Conservation (phyloP, 1,284 basidiomycete species). For the Boletus albobrunnescens region DNA sequence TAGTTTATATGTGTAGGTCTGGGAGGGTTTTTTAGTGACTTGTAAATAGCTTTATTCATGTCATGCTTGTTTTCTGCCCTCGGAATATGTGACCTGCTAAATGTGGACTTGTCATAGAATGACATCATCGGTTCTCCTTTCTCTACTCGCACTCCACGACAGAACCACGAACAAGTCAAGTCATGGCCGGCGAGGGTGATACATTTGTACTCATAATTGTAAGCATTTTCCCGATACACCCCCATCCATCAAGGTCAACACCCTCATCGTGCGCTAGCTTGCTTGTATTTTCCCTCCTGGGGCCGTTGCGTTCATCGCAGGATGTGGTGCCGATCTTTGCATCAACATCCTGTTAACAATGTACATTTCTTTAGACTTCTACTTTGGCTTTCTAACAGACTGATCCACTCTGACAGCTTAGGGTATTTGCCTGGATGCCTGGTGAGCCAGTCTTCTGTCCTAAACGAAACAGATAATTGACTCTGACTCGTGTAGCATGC, state of each 20-base stretch:
- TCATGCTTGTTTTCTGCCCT: slow-evolving; percentile 5
- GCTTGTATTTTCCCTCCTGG: slow-evolving; percentile 39
- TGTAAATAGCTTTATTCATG: slow-evolving; percentile 12
- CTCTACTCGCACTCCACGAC: not conserved
- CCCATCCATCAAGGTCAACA: not conserved
- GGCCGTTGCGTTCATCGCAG: slow-evolving; percentile 47
- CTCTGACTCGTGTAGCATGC: slow-evolving; percentile 40
- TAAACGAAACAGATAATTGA: not conserved
- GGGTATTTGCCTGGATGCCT: slow-evolving; percentile 73
- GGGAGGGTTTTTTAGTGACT: slow-evolving; percentile 2
- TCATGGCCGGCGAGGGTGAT: slow-evolving; percentile 25
- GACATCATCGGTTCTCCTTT: slow-evolving; percentile 23
- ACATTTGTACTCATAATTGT: slow-evolving; percentile 18
- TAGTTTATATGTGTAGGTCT: slow-evolving; percentile 25
- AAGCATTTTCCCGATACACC: not conserved
- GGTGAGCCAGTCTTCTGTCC: slow-evolving; percentile 28
- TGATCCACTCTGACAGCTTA: slow-evolving; percentile 39
- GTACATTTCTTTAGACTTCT: slow-evolving; percentile 27
- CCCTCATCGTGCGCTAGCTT: slow-evolving; percentile 41
- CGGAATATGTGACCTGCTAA: slow-evolving; percentile 11
- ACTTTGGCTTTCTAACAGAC: not conserved
- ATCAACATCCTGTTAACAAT: slow-evolving; percentile 69
- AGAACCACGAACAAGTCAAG: slow-evolving; percentile 2
- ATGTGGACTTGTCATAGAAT: slow-evolving; percentile 17
- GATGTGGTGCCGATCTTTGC: slow-evolving; percentile 62